Evolutionary conservation across 129 eudicot genomes (phyloP), one percentile per base, ranked within the genome.

Genomic region (Flaveria linearis): DNA sequence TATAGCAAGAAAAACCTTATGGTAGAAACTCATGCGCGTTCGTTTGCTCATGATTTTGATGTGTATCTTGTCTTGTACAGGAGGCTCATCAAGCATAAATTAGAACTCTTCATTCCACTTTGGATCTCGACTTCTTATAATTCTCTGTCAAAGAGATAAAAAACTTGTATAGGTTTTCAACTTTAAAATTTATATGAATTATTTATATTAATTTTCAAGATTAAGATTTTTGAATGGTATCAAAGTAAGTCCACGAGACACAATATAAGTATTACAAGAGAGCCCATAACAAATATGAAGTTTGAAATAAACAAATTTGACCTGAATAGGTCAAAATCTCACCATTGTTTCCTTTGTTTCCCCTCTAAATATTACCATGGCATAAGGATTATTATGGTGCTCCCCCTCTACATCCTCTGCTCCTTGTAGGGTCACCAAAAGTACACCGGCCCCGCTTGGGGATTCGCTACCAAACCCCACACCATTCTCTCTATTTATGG

Each of bases 31-130:
- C 76, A 91, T 46, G 78, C 86, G 82, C 16, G 84, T 76, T 50
- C 86, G 75, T 86, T 84, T 91, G 84, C 96, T 94, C 85, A 82
- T 79, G 30, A 94, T 88, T 65, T 87, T 72, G 17, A 94, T 71
- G 47, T 83, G 99, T 22, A 94, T 84, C 83, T 84, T 87, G 18
- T 94, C 97, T 2, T 78, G 76, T 72, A 87, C 52, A 10, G 98
- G 98, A 39, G 98, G 87, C 50, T 93, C 98, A 16, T 93, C 98
- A 0, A 91, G 82, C 91, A 91, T 73, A 82, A 88, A 93, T 55
- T 89, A 88, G 45, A 91, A 91, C 79, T 94, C 91, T 80, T 94
- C 96, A 10, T 94, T 86, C 99, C 99, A 94, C 20, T 74, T 16
- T 16, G 99, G 99, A 75, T 94, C 86, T 11, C 96, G 90, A 42